These are phyloP conservation scores for Venturia nashicola DNA, from an alignment of 2,329 filamentous ascomycete genomes.

Conservation along the genomic window DNA sequence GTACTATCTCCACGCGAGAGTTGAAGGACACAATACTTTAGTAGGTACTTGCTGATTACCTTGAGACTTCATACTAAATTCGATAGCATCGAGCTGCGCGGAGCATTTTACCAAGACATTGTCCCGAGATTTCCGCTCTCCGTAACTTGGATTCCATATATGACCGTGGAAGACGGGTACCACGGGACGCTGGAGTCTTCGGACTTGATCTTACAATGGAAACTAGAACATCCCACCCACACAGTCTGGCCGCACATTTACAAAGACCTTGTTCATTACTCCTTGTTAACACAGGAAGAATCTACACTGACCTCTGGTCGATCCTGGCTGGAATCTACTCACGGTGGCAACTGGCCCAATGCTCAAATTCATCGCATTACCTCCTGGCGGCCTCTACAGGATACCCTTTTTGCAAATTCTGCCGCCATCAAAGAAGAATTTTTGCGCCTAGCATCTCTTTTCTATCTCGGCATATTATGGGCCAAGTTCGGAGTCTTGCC, in stretches of 20 bases:
- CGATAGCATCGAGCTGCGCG: slow-evolving; percentile 19
- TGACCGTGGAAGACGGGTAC: slow-evolving; percentile 34
- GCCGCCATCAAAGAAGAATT: neutral
- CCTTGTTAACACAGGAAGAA: neutral
- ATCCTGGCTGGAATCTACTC: neutral
- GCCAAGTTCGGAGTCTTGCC: neutral
- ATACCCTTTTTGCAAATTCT: neutral
- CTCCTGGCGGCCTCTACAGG: neutral
- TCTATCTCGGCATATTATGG: neutral
- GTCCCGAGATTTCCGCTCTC: slow-evolving; percentile 17
- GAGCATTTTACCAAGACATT: slow-evolving; percentile 20
- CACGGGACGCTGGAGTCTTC: neutral
- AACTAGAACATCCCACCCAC: slow-evolving; percentile 38
- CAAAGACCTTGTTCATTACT: neutral
- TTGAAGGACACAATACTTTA: neutral
- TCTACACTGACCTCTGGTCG: neutral
- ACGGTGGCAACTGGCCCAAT: slow-evolving; percentile 1
- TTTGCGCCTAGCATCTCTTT: neutral
- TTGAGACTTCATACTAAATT: neutral
- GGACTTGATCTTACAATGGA: slow-evolving; percentile 42
- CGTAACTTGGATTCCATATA: slow-evolving; percentile 15
- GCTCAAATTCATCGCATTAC: neutral
- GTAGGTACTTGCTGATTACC: neutral
- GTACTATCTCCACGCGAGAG: neutral
- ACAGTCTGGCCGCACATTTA: slow-evolving; percentile 35